These are phyloP conservation scores for Fusarium nematophilum DNA, from an alignment of 2,329 filamentous ascomycete species.

Conservation along the genomic window DNA sequence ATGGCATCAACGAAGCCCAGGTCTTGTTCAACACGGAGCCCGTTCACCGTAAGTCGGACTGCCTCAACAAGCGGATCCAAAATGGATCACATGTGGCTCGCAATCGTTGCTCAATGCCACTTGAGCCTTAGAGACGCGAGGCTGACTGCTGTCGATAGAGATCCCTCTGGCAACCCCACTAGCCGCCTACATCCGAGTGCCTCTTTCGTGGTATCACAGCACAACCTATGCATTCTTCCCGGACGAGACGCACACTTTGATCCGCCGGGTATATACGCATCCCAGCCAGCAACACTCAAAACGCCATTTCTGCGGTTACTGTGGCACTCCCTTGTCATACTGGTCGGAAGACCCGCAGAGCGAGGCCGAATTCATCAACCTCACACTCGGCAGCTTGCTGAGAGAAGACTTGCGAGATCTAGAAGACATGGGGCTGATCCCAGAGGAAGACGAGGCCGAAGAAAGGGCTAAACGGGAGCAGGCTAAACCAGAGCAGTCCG, in stretches of 20 bases:
- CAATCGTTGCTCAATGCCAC: neutral
- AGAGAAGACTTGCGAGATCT: conserved; percentile 77
- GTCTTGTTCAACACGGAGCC: conserved; percentile 80
- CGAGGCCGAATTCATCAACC: conserved; percentile 82
- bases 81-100: no score
- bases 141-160: conserved; percentile 54
- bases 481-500: conserved; percentile 7
- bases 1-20: conserved; percentile 66
- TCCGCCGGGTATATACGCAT: conserved; percentile 75
- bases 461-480: conserved; percentile 34
- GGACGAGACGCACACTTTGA: conserved; percentile 77
- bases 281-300: conserved; percentile 68
- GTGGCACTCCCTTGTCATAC: conserved; percentile 84
- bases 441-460: conserved; percentile 51
- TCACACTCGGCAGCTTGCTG: conserved; percentile 82
- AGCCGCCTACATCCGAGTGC: conserved; percentile 85
- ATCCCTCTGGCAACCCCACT: conserved; percentile 77
- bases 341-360: conserved; percentile 80
- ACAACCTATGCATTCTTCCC: conserved; percentile 79
- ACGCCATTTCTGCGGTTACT: conserved; percentile 91
- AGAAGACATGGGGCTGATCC: conserved; percentile 80
- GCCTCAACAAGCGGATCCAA: neutral
- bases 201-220: conserved; percentile 82
- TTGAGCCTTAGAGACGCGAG: conserved; percentile 1
- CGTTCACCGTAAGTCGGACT: conserved; percentile 73